phyloP scores from a whole-genome alignment of 306 rosid species.

The Morella rubra region DNA sequence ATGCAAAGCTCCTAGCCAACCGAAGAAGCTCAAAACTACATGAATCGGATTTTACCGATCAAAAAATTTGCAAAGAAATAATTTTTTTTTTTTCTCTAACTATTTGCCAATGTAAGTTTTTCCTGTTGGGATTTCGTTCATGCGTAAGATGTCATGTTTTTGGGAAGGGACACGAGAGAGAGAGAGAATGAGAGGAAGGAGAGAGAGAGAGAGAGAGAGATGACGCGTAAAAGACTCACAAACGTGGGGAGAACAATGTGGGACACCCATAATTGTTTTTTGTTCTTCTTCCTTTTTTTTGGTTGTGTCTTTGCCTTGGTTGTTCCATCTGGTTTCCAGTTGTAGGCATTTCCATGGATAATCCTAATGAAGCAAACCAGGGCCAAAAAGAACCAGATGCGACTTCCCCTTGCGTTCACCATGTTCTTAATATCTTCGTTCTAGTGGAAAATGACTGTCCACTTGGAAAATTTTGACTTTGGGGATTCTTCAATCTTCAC shows the following conservation, averaged over 20 bases:
- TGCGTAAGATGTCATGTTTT: conserved; percentile 32
- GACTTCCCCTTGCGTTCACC: too few relatives aligned
- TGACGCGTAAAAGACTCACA: conserved; percentile 27
- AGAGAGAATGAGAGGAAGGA: conserved; percentile 42
- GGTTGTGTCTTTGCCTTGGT: not conserved
- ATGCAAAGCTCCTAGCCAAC: conserved; percentile 32
- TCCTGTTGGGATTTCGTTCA: conserved; percentile 26
- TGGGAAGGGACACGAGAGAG: conserved; percentile 27
- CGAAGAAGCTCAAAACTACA: conserved; percentile 23
- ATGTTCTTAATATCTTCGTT: too few relatives aligned
- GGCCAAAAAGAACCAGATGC: too few relatives aligned
- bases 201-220: conserved; percentile 48
- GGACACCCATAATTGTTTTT: conserved; percentile 37
- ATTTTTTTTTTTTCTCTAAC: not conserved
- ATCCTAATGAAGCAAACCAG: too few relatives aligned
- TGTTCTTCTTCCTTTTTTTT: not conserved
- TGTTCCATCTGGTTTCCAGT: not conserved
- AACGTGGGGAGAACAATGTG: conserved; percentile 52
- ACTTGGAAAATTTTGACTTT: too few relatives aligned
- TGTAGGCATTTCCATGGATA: too few relatives aligned
- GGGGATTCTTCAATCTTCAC: too few relatives aligned
- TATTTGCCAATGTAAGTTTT: conserved; percentile 24
- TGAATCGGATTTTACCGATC: not conserved
- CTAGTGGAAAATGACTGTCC: too few relatives aligned
- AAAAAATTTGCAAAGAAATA: not conserved